A percentile compares a stretch with the other conserved stretches of the same genome.
These are phyloP conservation scores for Acanthamoeba lenticulata DNA, from an alignment of 208 protist genomes.

Conservation along the genomic window DNA sequence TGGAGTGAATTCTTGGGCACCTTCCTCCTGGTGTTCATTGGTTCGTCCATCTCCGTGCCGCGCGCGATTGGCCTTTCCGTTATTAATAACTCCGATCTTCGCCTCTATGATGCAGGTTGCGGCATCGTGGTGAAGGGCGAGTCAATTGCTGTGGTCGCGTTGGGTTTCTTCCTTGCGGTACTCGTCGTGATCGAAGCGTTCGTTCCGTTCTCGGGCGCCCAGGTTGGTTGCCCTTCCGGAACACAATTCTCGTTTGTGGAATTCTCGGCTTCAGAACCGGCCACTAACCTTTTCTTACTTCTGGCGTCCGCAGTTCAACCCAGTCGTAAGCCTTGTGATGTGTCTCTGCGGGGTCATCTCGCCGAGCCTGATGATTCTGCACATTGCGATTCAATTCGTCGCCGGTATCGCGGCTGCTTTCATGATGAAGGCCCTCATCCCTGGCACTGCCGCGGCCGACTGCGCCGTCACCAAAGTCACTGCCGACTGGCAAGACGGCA, in stretches of 20 bases:
- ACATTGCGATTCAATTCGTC: neutral
- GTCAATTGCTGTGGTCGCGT: neutral
- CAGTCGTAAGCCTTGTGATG: neutral
- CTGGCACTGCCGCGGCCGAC: neutral
- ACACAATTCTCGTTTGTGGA: too few species aligned
- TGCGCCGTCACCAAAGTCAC: neutral
- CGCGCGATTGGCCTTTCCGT: neutral
- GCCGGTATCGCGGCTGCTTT: neutral
- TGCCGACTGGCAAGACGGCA: neutral
- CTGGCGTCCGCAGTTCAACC: too few species aligned
- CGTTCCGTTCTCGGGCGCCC: neutral
- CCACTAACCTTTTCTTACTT: too few species aligned
- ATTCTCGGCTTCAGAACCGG: too few species aligned
- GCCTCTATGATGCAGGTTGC: neutral
- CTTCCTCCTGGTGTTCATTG: neutral
- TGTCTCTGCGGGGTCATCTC: neutral
- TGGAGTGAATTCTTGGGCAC: neutral
- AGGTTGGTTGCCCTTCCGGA: too few species aligned
- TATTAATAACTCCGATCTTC: neutral
- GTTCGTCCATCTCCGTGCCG: too few species aligned
- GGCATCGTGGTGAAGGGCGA: neutral
- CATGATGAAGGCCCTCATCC: neutral
- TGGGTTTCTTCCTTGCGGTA: neutral
- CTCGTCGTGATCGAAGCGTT: neutral
- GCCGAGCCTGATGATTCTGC: neutral